These are phyloP conservation scores for Paralagenidium karlingii DNA, from an alignment of 352 stramenopile genomes.

Conservation along the genomic window DNA sequence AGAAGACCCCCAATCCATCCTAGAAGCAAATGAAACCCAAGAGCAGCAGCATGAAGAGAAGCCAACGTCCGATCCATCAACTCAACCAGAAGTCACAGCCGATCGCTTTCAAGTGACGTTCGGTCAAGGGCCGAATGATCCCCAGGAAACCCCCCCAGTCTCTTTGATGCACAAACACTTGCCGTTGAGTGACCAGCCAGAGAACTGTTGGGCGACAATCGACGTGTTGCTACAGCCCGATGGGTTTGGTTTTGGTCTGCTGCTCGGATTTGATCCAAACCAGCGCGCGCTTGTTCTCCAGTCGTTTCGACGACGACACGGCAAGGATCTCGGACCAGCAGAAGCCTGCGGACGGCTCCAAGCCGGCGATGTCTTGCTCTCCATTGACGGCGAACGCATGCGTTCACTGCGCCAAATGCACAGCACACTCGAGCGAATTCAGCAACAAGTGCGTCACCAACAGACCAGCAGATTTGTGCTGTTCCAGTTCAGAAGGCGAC, in stretches of 20 bases:
- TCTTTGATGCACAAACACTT: no score
- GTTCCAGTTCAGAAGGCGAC: conserved; percentile 30
- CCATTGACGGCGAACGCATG: conserved; percentile 25
- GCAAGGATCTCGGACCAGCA: conserved; percentile 24
- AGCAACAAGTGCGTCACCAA: no score
- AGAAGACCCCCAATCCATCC: no score
- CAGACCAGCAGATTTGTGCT: conserved; percentile 16
- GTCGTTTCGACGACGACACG: conserved; percentile 29
- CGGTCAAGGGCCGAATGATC: neutral
- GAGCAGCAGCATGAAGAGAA: neutral
- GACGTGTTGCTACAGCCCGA: conserved; percentile 44
- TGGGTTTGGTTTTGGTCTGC: conserved; percentile 24
- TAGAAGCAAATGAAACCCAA: neutral
- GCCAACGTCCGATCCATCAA: no score
- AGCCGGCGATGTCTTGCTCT: conserved; percentile 22
- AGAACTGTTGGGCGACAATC: conserved; percentile 4
- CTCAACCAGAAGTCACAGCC: conserved; percentile 1
- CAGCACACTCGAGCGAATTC: neutral
- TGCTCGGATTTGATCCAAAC: conserved; percentile 8
- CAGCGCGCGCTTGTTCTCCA: conserved; percentile 11
- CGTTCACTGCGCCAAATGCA: conserved; percentile 17
- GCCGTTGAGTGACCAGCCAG: no score
- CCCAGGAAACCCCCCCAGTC: no score
- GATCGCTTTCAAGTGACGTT: neutral
- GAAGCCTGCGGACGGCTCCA: conserved; percentile 28